phyloP scores from a whole-genome alignment of 371 early-diverging fungal genomes.

The Circinella minor region DNA sequence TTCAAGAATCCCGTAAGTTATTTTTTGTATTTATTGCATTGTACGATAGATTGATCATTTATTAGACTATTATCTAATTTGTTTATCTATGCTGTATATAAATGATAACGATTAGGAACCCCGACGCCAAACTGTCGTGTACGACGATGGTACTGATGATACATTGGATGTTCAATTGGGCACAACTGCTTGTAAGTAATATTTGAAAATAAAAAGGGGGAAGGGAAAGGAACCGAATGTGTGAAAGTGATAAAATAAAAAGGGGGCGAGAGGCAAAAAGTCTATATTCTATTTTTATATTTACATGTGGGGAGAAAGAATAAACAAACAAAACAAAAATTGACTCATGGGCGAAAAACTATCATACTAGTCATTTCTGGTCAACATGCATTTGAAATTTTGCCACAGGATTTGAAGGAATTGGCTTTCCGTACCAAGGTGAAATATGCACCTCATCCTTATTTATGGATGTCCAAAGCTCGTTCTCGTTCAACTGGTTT shows the following conservation, averaged over 20 bases:
- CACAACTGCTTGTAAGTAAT: constrained; percentile 53
- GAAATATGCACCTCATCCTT: constrained; percentile 55
- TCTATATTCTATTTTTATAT: too few species aligned
- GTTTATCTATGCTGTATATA: background rate
- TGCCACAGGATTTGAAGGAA: constrained; percentile 52
- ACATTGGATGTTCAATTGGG: constrained; percentile 53
- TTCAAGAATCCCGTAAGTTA: constrained; percentile 51
- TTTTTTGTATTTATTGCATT: background rate
- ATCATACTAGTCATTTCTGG: constrained; percentile 48
- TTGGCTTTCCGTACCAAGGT: constrained; percentile 51
- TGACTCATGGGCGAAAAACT: background rate
- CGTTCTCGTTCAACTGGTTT: constrained; percentile 41
- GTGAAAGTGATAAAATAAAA: background rate
- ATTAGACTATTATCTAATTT: background rate
- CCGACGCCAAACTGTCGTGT: constrained; percentile 43
- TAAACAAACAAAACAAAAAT: too few species aligned
- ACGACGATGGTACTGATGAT: constrained; percentile 48
- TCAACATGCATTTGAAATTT: constrained; percentile 50
- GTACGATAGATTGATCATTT: too few species aligned
- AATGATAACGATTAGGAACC: constrained; percentile 31
- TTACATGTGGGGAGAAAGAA: too few species aligned
- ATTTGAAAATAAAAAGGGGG: background rate
- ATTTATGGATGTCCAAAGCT: constrained; percentile 58
- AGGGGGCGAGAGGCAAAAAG: background rate
- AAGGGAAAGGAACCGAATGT: background rate